Conservation (phyloP, 2,329 filamentous ascomycete genomes). For the Aureobasidium sp. region DNA sequence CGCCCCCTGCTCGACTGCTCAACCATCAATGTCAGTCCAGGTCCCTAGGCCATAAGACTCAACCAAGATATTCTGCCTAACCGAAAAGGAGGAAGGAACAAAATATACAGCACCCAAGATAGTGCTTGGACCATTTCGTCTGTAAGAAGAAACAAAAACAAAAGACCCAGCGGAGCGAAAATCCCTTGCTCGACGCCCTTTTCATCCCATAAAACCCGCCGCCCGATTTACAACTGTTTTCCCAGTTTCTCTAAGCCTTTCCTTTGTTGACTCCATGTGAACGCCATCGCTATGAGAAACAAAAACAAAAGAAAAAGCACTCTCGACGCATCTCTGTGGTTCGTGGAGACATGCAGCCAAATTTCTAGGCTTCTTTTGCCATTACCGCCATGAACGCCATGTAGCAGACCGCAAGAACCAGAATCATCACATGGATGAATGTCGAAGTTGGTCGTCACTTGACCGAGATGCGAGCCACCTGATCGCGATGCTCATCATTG, state of each 20-base stretch:
- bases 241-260: background rate
- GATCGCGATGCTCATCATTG: background rate
- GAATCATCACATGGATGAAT: background rate
- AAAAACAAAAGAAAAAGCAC: background rate
- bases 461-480: background rate
- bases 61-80: background rate
- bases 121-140: background rate
- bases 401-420: background rate
- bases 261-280: background rate
- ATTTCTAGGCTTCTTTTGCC: background rate
- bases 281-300: background rate
- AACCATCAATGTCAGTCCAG: background rate
- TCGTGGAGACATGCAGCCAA: background rate
- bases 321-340: background rate
- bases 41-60: background rate
- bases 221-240: background rate
- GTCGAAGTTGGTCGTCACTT: constrained; percentile 10
- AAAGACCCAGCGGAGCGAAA: background rate
- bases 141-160: background rate
- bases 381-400: background rate
- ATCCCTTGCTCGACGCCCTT: constrained; percentile 7
- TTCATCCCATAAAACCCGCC: background rate
- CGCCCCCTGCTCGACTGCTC: background rate
- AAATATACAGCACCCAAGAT: background rate
- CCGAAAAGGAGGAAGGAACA: background rate